Percentiles rank a stretch among this genome's conserved stretches.
Evolutionary conservation across 306 rosid species (phyloP).

Genomic region (Elaeagnus macrophylla): DNA sequence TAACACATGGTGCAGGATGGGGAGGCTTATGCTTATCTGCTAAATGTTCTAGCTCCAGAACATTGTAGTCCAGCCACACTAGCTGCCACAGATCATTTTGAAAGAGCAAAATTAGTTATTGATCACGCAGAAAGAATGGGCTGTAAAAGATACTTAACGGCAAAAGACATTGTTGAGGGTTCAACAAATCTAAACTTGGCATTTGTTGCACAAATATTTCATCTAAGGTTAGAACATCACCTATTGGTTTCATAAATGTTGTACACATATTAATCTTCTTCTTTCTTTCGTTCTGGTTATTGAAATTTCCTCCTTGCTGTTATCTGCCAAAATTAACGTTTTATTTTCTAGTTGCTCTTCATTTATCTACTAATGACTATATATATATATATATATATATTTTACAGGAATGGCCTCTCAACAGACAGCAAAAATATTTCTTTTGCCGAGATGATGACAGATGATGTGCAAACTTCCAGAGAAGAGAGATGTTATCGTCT

Average conservation of each 20-base stretch:
- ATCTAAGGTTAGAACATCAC: conserved; percentile 53
- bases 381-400: conserved; percentile 1
- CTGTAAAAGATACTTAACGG: conserved; percentile 75
- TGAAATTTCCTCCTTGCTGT: neutral
- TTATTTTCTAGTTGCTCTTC: conserved; percentile 15
- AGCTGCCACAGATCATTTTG: conserved; percentile 54
- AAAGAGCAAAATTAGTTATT: conserved; percentile 70
- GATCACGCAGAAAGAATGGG: conserved; percentile 97
- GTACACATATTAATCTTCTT: neutral
- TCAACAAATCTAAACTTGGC: conserved; percentile 83
- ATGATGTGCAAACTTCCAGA: conserved; percentile 80
- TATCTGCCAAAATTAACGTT: conserved; percentile 2
- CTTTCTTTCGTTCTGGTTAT: neutral
- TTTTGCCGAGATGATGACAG: conserved; percentile 90
- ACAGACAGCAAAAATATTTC: conserved; percentile 67
- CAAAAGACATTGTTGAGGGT: conserved; percentile 79
- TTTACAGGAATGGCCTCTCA: conserved; percentile 82
- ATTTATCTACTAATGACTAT: no score
- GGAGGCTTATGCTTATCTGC: conserved; percentile 91
- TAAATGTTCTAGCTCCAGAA: conserved; percentile 95
- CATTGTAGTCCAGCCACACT: conserved; percentile 66
- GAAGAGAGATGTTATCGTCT: conserved; percentile 94
- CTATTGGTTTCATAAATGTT: neutral
- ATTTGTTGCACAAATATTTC: conserved; percentile 91
- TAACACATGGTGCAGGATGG: conserved; percentile 47